Evolutionary conservation across 345 rosid genomes (phyloP).

Genomic region (Hypericum androsaemum): DNA sequence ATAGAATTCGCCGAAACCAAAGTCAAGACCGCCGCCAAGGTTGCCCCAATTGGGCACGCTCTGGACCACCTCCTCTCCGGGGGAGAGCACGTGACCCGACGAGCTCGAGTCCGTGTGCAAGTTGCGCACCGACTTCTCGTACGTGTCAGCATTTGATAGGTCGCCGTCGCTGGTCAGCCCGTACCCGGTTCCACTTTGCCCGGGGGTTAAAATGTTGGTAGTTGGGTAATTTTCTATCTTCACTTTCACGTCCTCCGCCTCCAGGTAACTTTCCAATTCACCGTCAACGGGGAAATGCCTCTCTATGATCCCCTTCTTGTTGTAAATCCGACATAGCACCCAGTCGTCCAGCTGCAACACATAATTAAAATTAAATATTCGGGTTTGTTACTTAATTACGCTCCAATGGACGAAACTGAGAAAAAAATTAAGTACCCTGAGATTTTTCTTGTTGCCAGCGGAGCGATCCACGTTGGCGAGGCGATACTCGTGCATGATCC

Average conservation of each 20-base stretch:
- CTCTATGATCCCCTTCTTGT: slow-evolving; percentile 72
- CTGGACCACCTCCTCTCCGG: slow-evolving; percentile 52
- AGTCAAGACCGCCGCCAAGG: too few relatives aligned
- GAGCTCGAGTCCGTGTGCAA: slow-evolving; percentile 54
- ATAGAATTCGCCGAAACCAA: too few relatives aligned
- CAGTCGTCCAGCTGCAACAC: slow-evolving; percentile 72
- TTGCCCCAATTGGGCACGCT: slow-evolving; percentile 37
- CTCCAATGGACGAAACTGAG: too few relatives aligned
- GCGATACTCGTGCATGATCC: too few relatives aligned
- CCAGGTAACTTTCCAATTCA: slow-evolving; percentile 13
- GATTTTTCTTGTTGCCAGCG: too few relatives aligned
- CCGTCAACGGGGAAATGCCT: slow-evolving; percentile 24
- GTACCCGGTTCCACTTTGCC: background rate
- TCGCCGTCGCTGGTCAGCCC: slow-evolving; percentile 10
- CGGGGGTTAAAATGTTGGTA: slow-evolving; percentile 17
- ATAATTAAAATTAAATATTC: too few relatives aligned
- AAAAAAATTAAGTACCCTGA: too few relatives aligned
- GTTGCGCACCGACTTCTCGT: slow-evolving; percentile 38
- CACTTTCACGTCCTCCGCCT: slow-evolving; percentile 26
- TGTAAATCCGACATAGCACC: slow-evolving; percentile 76
- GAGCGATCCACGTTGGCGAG: too few relatives aligned
- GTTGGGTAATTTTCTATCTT: too few relatives aligned
- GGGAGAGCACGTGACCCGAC: slow-evolving; percentile 61
- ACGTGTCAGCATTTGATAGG: slow-evolving; percentile 30
- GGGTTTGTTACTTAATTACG: too few relatives aligned